Percentiles rank a stretch among this genome's conserved stretches.
phyloP scores from a whole-genome alignment of 2,329 filamentous ascomycete genomes.

The Salinomyces thailandicus region DNA sequence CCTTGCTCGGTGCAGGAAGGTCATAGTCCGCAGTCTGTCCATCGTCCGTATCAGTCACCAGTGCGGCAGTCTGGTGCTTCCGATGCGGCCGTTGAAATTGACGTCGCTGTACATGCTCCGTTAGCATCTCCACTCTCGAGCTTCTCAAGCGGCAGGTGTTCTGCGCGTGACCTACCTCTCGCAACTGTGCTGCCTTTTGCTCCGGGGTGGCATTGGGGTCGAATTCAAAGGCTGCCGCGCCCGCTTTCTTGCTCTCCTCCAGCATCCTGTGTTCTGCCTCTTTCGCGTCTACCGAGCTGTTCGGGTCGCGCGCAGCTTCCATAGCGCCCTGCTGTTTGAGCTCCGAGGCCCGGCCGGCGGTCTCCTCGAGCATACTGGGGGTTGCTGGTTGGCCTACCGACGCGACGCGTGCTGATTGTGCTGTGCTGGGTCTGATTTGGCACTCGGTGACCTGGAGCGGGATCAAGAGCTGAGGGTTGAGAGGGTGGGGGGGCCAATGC shows the following conservation, averaged over 20 bases:
- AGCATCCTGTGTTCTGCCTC: slow-evolving; percentile 65
- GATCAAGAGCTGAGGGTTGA: background rate
- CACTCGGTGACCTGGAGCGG: background rate
- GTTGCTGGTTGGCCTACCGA: background rate
- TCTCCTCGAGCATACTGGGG: slow-evolving; percentile 19
- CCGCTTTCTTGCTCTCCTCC: slow-evolving; percentile 66
- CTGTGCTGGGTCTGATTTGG: background rate
- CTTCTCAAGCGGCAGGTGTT: too few species aligned
- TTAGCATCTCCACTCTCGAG: slow-evolving; percentile 8
- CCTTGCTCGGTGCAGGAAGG: slow-evolving; percentile 63
- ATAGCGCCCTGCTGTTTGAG: slow-evolving; percentile 72
- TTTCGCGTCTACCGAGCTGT: slow-evolving; percentile 56
- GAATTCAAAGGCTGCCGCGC: slow-evolving; percentile 72
- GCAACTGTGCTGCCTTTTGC: slow-evolving; percentile 71
- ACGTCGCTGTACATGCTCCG: slow-evolving; percentile 1
- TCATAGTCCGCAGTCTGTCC: slow-evolving; percentile 60
- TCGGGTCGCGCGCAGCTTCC: slow-evolving; percentile 63
- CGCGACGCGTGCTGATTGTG: slow-evolving; percentile 14
- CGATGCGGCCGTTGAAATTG: slow-evolving; percentile 24
- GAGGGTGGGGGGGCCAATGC: background rate
- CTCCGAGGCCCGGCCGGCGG: slow-evolving; percentile 39
- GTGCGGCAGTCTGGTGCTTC: slow-evolving; percentile 53
- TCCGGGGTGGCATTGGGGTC: slow-evolving; percentile 74
- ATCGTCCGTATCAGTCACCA: slow-evolving; percentile 72
- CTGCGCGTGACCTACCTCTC: slow-evolving; percentile 54